phyloP scores from a whole-genome alignment of 2,329 filamentous ascomycete species.

The Neobulgaria alba region DNA sequence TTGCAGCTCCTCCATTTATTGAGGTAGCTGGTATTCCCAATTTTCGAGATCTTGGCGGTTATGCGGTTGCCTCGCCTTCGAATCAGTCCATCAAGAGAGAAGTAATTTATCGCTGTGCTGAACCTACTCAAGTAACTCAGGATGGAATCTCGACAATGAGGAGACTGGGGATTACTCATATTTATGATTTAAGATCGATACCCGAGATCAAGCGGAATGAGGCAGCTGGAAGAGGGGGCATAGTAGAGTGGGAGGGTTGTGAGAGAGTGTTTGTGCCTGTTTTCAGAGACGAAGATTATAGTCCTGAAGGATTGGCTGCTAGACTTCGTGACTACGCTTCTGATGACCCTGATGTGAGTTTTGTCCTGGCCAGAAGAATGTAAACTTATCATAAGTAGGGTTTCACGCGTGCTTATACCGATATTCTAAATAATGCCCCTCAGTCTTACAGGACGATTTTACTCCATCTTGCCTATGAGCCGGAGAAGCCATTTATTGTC shows the following conservation, averaged over 20 bases:
- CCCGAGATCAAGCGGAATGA: slow-evolving; percentile 45
- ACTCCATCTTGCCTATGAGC: slow-evolving; percentile 27
- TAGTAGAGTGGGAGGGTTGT: slow-evolving; percentile 42
- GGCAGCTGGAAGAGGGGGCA: slow-evolving; percentile 28
- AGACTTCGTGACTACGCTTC: slow-evolving; percentile 52
- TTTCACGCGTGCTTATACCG: slow-evolving; percentile 54
- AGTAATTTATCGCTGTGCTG: slow-evolving; percentile 59
- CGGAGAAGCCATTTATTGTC: slow-evolving; percentile 47
- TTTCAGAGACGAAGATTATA: slow-evolving; percentile 52
- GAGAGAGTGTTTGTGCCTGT: slow-evolving; percentile 54
- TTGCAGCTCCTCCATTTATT: slow-evolving; percentile 39
- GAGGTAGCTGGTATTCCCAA: slow-evolving; percentile 52
- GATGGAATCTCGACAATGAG: slow-evolving; percentile 44
- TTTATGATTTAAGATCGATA: slow-evolving; percentile 61
- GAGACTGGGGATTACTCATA: slow-evolving; percentile 48
- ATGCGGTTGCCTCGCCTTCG: slow-evolving; percentile 34
- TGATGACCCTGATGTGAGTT: slow-evolving; percentile 36
- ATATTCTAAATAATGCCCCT: slow-evolving; percentile 48
- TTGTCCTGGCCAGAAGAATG: slow-evolving; percentile 2
- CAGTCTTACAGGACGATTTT: slow-evolving; percentile 47
- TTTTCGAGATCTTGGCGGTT: slow-evolving; percentile 60
- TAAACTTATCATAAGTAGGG: slow-evolving; percentile 34
- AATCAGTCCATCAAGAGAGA: slow-evolving; percentile 39
- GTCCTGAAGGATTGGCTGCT: slow-evolving; percentile 52
- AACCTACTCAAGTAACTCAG: slow-evolving; percentile 49